A percentile compares a stretch with the other conserved stretches of the same genome.
phyloP scores from a whole-genome alignment of 2,329 filamentous ascomycete genomes.

The Acrocalymma vagum region DNA sequence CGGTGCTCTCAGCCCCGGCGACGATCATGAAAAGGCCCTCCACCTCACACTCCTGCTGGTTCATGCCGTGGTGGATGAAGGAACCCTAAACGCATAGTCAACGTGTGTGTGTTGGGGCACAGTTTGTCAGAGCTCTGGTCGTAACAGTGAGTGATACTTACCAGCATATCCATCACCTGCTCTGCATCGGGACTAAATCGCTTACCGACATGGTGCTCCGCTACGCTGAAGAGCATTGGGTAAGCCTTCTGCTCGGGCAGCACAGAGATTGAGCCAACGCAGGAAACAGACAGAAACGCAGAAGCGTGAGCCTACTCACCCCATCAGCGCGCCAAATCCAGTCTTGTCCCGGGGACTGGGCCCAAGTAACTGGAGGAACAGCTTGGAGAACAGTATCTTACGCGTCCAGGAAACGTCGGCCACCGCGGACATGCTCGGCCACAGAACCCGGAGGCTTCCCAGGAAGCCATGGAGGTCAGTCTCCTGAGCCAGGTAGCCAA shows the following conservation, averaged over 20 bases:
- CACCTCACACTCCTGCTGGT: slow-evolving; percentile 10
- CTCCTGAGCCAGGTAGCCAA: slow-evolving; percentile 14
- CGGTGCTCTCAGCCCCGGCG: slow-evolving; percentile 22
- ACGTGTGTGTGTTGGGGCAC: too few species aligned
- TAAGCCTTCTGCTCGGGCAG: too few species aligned
- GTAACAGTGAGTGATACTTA: too few species aligned
- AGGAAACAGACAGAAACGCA: too few species aligned
- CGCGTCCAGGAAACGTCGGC: slow-evolving; percentile 13
- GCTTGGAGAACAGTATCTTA: slow-evolving; percentile 8
- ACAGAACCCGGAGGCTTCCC: not conserved
- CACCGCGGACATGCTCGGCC: slow-evolving; percentile 7
- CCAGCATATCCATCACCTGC: slow-evolving; percentile 6
- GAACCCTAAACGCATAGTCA: slow-evolving; percentile 4
- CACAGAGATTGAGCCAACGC: too few species aligned
- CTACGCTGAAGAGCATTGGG: slow-evolving; percentile 4
- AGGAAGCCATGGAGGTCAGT: slow-evolving; percentile 14
- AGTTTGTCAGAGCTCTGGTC: too few species aligned
- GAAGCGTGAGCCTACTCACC: slow-evolving; percentile 1
- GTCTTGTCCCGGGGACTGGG: slow-evolving; percentile 6
- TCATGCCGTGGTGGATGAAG: slow-evolving; percentile 15
- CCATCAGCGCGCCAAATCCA: slow-evolving; percentile 7
- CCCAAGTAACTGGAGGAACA: slow-evolving; percentile 5
- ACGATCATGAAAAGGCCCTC: slow-evolving; percentile 14
- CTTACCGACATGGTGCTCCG: slow-evolving; percentile 5
- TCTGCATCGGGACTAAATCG: slow-evolving; percentile 9